Conservation (phyloP, 2,329 filamentous ascomycete genomes). For the Sporothrix inflata region DNA sequence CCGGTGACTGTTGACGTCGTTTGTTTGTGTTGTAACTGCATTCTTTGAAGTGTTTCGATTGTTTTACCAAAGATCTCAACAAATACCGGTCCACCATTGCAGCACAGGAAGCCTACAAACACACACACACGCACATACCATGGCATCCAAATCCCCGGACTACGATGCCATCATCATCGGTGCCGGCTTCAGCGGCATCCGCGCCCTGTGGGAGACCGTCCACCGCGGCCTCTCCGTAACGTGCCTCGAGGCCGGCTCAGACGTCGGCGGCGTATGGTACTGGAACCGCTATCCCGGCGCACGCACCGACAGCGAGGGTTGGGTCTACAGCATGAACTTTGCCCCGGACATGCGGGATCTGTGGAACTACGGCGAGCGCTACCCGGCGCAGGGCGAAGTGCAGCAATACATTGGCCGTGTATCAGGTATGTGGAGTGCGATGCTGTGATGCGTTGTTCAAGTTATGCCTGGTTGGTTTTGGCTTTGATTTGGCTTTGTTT, state of each 20-base stretch:
- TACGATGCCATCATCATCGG: slow-evolving; percentile 67
- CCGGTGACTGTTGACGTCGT: background rate
- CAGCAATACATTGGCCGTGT: slow-evolving; percentile 26
- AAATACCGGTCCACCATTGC: too few species aligned
- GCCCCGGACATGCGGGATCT: slow-evolving; percentile 56
- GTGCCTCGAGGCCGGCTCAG: slow-evolving; percentile 67
- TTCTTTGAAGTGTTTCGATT: too few species aligned
- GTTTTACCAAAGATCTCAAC: too few species aligned
- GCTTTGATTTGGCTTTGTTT: too few species aligned
- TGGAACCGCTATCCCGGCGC: slow-evolving; percentile 77
- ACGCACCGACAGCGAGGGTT: slow-evolving; percentile 72
- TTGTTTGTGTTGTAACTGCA: background rate
- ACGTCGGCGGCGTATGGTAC: slow-evolving; percentile 78
- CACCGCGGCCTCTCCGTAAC: slow-evolving; percentile 61
- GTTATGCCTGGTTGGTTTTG: too few species aligned
- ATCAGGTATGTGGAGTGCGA: background rate
- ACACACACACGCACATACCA: background rate
- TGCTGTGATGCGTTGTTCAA: too few species aligned
- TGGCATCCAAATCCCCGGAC: background rate
- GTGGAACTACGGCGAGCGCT: slow-evolving; percentile 48
- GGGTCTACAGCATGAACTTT: slow-evolving; percentile 60
- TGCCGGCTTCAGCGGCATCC: slow-evolving; percentile 74
- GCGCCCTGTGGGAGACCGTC: slow-evolving; percentile 65
- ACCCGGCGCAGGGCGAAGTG: slow-evolving; percentile 28
- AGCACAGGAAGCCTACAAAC: too few species aligned